phyloP scores from a whole-genome alignment of 2,329 filamentous ascomycete species.

The Diplodia mutila region DNA sequence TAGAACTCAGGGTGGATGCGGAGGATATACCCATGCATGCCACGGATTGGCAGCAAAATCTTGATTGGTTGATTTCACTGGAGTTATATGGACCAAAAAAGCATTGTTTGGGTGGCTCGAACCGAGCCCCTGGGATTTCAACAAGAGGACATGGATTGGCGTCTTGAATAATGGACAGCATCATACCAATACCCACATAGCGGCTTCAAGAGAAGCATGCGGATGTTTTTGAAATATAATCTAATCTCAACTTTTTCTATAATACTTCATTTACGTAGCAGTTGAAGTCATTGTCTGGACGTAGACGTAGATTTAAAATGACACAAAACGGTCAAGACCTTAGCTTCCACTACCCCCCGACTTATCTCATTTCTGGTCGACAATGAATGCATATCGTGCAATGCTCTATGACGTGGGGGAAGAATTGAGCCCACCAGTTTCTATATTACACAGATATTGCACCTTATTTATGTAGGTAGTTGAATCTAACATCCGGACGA shows the following conservation, averaged over 20 bases:
- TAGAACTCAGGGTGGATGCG: constrained; percentile 26
- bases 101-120: constrained; percentile 9
- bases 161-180: constrained; percentile 2
- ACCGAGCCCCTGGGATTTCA: background rate
- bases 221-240: background rate
- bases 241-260: constrained; percentile 2
- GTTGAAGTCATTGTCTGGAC: too few species aligned
- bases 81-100: constrained; percentile 17
- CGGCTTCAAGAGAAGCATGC: background rate
- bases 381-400: too few species aligned
- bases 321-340: too few species aligned
- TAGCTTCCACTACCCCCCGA: too few species aligned
- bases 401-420: too few species aligned
- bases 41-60: constrained; percentile 20
- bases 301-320: too few species aligned
- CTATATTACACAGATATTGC: too few species aligned
- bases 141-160: constrained; percentile 11
- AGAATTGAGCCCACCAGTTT: too few species aligned
- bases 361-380: too few species aligned
- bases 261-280: background rate
- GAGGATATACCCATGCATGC: constrained; percentile 27
- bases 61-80: constrained; percentile 1
- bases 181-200: constrained; percentile 4
- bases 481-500: too few species aligned
- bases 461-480: too few species aligned